Evolutionary conservation across 371 early-diverging fungal species (phyloP).

Genomic region (Modicella reniformis): DNA sequence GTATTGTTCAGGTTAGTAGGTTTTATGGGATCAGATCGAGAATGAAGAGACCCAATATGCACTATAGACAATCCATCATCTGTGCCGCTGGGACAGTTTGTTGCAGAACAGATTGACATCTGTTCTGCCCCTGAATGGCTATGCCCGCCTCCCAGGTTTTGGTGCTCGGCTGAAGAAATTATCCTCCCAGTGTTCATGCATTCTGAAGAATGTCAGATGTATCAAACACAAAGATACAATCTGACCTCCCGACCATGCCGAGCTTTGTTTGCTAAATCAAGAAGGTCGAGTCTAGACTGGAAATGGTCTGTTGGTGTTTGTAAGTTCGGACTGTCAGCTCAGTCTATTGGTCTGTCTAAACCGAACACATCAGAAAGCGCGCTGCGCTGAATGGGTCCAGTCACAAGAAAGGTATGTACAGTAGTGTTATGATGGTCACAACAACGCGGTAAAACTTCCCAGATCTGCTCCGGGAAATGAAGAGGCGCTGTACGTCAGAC

Average conservation of each 20-base stretch:
- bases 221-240: neutral
- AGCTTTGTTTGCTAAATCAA: neutral
- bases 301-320: too few species aligned
- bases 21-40: neutral
- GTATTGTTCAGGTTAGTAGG: too few species aligned
- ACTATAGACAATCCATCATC: neutral
- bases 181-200: neutral
- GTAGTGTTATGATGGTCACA: too few species aligned
- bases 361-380: neutral
- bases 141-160: neutral
- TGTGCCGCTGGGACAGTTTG: neutral
- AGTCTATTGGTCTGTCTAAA: neutral
- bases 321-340: too few species aligned
- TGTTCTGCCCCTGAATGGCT: neutral
- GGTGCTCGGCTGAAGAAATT: neutral
- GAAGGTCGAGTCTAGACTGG: neutral
- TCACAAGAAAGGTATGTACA: neutral
- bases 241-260: neutral
- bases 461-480: neutral
- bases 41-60: neutral
- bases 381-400: too few species aligned
- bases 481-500: neutral
- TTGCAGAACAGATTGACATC: neutral
- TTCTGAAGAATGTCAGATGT: slow-evolving; percentile 1
- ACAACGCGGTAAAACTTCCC: too few species aligned